These are phyloP conservation scores for Pichia sp. DNA, from an alignment of 1,139 yeast species.

Conservation along the genomic window DNA sequence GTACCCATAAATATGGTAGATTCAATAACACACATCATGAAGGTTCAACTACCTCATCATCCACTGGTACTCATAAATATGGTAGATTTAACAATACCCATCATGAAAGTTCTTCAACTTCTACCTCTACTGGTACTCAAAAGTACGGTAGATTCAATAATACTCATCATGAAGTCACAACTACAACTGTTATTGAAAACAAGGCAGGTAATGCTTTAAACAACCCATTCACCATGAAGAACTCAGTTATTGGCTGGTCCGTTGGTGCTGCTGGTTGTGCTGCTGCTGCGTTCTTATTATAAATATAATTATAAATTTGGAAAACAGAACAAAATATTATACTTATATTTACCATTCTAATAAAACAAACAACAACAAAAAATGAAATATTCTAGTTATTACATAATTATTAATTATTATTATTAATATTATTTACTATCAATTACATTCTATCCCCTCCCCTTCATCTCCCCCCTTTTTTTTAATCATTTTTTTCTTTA, in stretches of 20 bases:
- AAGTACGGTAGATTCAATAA: conserved; percentile 44
- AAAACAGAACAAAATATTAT: neutral
- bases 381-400: neutral
- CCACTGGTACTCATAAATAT: conserved; percentile 31
- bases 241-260: conserved; percentile 21
- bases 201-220: conserved; percentile 19
- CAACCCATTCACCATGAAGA: conserved; percentile 16
- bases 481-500: neutral
- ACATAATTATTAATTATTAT: neutral
- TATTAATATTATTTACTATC: neutral
- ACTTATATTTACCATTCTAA: neutral
- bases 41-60: conserved; percentile 18
- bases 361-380: neutral
- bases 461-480: neutral
- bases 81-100: conserved; percentile 38
- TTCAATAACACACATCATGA: conserved; percentile 19
- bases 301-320: neutral
- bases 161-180: conserved; percentile 29
- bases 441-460: neutral
- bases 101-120: conserved; percentile 29
- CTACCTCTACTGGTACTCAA: conserved; percentile 36
- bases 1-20: conserved; percentile 20
- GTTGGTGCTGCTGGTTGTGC: conserved; percentile 25
- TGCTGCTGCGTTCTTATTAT: conserved; percentile 26
- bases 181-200: conserved; percentile 16